These are phyloP conservation scores for Tricholoma sp. DNA, from an alignment of 768 basidiomycete species.

Conservation along the genomic window DNA sequence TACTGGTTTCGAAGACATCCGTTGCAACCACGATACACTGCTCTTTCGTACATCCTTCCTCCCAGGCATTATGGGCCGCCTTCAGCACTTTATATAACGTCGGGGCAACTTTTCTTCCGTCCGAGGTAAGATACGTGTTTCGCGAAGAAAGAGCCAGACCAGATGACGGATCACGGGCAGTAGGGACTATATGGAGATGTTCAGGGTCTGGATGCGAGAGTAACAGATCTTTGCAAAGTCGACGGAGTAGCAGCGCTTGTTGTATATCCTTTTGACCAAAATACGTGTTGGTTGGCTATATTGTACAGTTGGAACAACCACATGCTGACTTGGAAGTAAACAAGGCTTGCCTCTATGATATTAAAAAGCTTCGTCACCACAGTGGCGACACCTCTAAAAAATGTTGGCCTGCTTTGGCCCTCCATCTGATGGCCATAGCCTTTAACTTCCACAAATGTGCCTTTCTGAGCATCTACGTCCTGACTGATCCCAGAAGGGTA, in stretches of 20 bases:
- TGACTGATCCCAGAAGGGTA: constrained; percentile 91
- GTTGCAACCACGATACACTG: constrained; percentile 43
- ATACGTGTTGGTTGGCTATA: constrained; percentile 84
- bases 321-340: background rate
- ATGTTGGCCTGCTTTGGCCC: constrained; percentile 78
- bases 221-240: constrained; percentile 74
- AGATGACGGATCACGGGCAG: constrained; percentile 59
- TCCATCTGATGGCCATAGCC: constrained; percentile 94
- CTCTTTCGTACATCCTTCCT: constrained; percentile 40
- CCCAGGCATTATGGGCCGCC: constrained; percentile 54
- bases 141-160: constrained; percentile 87
- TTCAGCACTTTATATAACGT: constrained; percentile 66
- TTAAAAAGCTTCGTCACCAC: constrained; percentile 96
- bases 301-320: constrained; percentile 1
- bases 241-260: constrained; percentile 81
- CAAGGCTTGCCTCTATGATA: constrained; percentile 62
- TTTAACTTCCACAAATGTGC: constrained; percentile 90
- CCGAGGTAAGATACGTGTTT: constrained; percentile 70
- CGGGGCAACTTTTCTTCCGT: constrained; percentile 63
- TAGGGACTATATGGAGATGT: constrained; percentile 84
- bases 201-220: constrained; percentile 68
- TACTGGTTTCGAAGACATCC: constrained; percentile 31
- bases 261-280: constrained; percentile 99
- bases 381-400: constrained; percentile 94
- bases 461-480: constrained; percentile 65